Evolutionary conservation across 2,329 filamentous ascomycete genomes (phyloP).

Genomic region (Hypomyces perniciosus): DNA sequence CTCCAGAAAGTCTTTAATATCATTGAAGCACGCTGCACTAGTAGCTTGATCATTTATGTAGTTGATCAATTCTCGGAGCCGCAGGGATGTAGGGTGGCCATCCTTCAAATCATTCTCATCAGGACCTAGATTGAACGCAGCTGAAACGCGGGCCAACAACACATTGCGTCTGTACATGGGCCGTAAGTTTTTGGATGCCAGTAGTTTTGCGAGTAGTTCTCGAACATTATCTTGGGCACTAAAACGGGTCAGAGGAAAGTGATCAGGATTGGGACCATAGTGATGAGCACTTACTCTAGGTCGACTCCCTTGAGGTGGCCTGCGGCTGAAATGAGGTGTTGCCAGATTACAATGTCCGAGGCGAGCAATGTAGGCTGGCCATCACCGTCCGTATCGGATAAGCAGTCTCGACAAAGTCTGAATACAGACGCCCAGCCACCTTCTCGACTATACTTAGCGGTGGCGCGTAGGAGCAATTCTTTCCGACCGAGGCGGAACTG

Average conservation of each 20-base stretch:
- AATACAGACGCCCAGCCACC: slow-evolving; percentile 39
- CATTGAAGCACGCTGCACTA: slow-evolving; percentile 40
- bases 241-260: not conserved
- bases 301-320: slow-evolving; percentile 25
- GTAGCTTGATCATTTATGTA: slow-evolving; percentile 32
- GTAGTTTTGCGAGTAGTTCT: slow-evolving; percentile 25
- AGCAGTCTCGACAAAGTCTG: slow-evolving; percentile 37
- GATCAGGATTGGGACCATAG: not conserved
- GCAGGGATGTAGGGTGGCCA: slow-evolving; percentile 23
- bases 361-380: slow-evolving; percentile 36
- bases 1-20: slow-evolving; percentile 40
- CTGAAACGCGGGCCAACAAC: slow-evolving; percentile 32
- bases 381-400: slow-evolving; percentile 33
- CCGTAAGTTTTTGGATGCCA: slow-evolving; percentile 23
- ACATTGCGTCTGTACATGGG: slow-evolving; percentile 37
- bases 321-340: slow-evolving; percentile 34
- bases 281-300: slow-evolving; percentile 26
- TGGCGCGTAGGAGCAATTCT: slow-evolving; percentile 38
- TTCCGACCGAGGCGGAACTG: slow-evolving; percentile 44
- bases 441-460: slow-evolving; percentile 32
- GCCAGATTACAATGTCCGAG: slow-evolving; percentile 39
- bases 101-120: slow-evolving; percentile 26
- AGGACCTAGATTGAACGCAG: slow-evolving; percentile 29
- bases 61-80: slow-evolving; percentile 29
- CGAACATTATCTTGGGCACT: slow-evolving; percentile 25